Evolutionary conservation across 139 green algal genomes (phyloP).

Genomic region (Haematococcus sp.): DNA sequence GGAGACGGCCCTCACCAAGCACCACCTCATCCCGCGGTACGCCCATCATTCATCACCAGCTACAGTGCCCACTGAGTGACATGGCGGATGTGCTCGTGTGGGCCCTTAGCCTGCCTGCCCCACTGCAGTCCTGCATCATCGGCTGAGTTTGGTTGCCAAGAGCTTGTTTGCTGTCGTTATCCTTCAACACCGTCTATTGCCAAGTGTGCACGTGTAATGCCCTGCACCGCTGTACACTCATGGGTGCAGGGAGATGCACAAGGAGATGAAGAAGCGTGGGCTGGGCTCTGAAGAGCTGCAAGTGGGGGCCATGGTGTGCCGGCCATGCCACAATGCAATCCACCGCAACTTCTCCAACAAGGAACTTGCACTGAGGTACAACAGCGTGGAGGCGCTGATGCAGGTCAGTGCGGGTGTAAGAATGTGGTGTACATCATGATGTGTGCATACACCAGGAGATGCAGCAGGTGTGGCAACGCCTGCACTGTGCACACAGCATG

Average conservation of each 20-base stretch:
- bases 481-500: neutral
- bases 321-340: constrained; percentile 27
- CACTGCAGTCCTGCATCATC: too few species aligned
- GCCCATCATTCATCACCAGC: too few species aligned
- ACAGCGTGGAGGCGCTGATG: neutral
- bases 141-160: too few species aligned
- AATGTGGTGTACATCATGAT: neutral
- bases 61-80: too few species aligned
- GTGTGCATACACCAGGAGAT: neutral
- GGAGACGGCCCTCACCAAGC: constrained; percentile 24
- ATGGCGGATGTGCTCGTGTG: too few species aligned
- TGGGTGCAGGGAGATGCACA: constrained; percentile 23
- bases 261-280: constrained; percentile 23
- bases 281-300: constrained; percentile 16
- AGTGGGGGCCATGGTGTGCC: constrained; percentile 17
- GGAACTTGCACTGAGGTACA: constrained; percentile 15
- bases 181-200: too few species aligned
- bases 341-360: constrained; percentile 26
- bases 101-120: too few species aligned
- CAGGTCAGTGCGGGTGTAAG: neutral
- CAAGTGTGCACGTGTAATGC: too few species aligned
- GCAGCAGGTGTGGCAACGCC: neutral
- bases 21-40: constrained; percentile 28
- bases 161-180: too few species aligned
- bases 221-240: too few species aligned